These are phyloP conservation scores for Naganishia sp. DNA, from an alignment of 1,284 basidiomycete genomes.

Conservation along the genomic window DNA sequence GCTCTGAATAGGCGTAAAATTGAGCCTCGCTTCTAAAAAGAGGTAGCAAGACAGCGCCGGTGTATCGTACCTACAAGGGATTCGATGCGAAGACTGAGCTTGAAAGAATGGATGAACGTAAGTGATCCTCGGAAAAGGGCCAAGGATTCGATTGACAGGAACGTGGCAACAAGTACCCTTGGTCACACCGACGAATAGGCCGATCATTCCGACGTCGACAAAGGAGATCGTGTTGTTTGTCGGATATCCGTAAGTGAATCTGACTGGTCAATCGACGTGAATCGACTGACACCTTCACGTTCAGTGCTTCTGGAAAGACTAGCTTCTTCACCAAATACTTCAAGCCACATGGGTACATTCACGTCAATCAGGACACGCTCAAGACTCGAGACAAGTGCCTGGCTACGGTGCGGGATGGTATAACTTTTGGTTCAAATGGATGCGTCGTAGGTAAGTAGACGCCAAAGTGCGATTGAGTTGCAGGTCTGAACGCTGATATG, in stretches of 20 bases:
- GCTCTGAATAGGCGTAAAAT: too few species aligned
- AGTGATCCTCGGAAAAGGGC: neutral
- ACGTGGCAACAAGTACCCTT: slow-evolving; percentile 56
- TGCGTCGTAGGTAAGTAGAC: slow-evolving; percentile 68
- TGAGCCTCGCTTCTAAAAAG: neutral
- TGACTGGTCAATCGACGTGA: neutral
- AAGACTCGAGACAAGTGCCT: slow-evolving; percentile 70
- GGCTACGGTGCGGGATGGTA: slow-evolving; percentile 62
- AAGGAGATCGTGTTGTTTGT: slow-evolving; percentile 76
- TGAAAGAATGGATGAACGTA: slow-evolving; percentile 5
- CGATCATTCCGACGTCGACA: slow-evolving; percentile 59
- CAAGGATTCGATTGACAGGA: neutral
- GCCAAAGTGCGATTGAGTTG: neutral
- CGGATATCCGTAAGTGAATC: slow-evolving; percentile 65
- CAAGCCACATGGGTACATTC: slow-evolving; percentile 66
- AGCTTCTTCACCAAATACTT: slow-evolving; percentile 75
- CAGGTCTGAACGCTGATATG: neutral
- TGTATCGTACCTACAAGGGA: slow-evolving; percentile 14
- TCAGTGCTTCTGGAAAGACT: slow-evolving; percentile 75
- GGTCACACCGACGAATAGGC: slow-evolving; percentile 64
- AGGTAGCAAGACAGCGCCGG: neutral
- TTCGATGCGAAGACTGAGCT: slow-evolving; percentile 27
- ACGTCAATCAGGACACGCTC: slow-evolving; percentile 84
- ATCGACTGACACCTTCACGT: neutral
- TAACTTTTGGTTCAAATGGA: slow-evolving; percentile 63